Conservation (phyloP, 2,329 filamentous ascomycete genomes). For the Ampelomyces quisqualis region DNA sequence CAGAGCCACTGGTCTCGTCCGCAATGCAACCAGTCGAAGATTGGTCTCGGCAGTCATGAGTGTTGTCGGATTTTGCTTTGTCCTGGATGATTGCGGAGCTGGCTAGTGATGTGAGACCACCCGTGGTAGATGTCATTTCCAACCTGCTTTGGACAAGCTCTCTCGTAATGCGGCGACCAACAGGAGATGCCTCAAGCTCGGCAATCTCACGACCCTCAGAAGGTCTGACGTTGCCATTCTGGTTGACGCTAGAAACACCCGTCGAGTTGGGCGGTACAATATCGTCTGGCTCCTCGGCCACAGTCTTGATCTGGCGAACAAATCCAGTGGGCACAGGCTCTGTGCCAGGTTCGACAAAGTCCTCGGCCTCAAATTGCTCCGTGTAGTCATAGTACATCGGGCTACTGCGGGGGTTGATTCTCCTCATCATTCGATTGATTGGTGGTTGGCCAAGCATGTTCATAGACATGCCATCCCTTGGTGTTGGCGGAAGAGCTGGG, state of each 20-base stretch:
- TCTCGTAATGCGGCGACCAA: constrained; percentile 36
- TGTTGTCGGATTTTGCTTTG: not conserved
- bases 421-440: constrained; percentile 17
- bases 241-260: too few species aligned
- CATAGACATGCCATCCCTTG: constrained; percentile 41
- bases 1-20: not conserved
- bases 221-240: too few species aligned
- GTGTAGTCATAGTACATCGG: constrained; percentile 43
- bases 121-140: constrained; percentile 30
- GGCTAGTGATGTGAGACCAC: constrained; percentile 23
- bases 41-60: constrained; percentile 2
- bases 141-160: constrained; percentile 33
- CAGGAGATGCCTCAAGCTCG: constrained; percentile 38
- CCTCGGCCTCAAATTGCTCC: constrained; percentile 40
- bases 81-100: constrained; percentile 8
- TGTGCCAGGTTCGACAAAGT: constrained; percentile 16
- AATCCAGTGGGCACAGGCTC: constrained; percentile 40
- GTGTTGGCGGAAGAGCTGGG: constrained; percentile 47
- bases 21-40: not conserved
- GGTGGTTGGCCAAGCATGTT: constrained; percentile 31
- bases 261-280: not conserved
- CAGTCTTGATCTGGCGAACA: constrained; percentile 46
- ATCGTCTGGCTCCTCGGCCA: constrained; percentile 41
- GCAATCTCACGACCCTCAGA: constrained; percentile 13
- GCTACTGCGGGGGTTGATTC: constrained; percentile 36